Evolutionary conservation across 2,329 filamentous ascomycete species (phyloP).

Genomic region (Apiospora sp.): DNA sequence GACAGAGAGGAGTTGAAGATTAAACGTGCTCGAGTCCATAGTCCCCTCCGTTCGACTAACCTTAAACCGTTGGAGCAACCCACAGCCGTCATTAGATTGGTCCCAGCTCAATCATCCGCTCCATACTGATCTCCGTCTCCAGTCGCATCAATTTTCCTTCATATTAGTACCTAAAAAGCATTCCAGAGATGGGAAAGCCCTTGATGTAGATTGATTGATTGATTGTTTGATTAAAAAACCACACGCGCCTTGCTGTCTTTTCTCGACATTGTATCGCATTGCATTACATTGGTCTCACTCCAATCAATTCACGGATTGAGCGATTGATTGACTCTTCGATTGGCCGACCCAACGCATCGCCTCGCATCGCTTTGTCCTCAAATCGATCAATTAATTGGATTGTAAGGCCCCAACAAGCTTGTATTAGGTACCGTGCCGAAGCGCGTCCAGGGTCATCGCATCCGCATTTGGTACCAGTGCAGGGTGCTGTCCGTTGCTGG

Average conservation of each 20-base stretch:
- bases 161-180: neutral
- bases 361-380: slow-evolving; percentile 3
- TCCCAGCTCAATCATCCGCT: neutral
- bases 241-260: neutral
- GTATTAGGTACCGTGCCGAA: slow-evolving; percentile 11
- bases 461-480: neutral
- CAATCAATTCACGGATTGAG: neutral
- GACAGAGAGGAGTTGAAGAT: neutral
- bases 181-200: too few relatives aligned
- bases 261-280: neutral
- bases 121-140: neutral
- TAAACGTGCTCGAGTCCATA: neutral
- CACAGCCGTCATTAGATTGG: neutral
- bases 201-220: neutral
- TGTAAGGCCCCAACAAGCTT: slow-evolving; percentile 1
- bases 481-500: slow-evolving; percentile 8
- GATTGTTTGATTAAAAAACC: neutral
- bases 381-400: neutral
- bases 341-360: neutral
- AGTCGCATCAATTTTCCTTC: slow-evolving; percentile 14
- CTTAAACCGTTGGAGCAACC: slow-evolving; percentile 1
- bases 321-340: neutral
- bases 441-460: slow-evolving; percentile 7
- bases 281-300: neutral
- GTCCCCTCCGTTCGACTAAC: neutral